Conservation (phyloP, 176 grass and related monocot species). For the Avena atlantica region DNA sequence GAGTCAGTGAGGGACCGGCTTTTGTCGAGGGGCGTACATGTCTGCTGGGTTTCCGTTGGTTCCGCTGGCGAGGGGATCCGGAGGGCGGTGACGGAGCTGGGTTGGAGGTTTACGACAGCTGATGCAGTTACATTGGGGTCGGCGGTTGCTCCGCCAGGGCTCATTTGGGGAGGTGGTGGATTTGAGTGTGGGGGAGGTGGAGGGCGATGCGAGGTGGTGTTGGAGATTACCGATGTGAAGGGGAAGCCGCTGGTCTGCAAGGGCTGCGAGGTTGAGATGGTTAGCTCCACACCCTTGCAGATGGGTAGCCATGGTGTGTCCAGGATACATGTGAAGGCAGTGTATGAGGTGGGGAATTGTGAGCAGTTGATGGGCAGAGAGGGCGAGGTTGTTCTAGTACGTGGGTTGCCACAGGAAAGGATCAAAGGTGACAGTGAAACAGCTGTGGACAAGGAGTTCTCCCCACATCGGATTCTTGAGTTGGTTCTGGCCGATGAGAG, state of each 20-base stretch:
- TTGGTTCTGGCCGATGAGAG: conserved; percentile 52
- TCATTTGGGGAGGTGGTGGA: conserved; percentile 57
- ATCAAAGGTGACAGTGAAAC: conserved; percentile 40
- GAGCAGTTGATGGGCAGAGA: conserved; percentile 44
- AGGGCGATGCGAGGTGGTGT: conserved; percentile 48
- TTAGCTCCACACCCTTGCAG: conserved; percentile 13
- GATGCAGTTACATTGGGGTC: conserved; percentile 62
- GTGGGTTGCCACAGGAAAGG: conserved; percentile 46
- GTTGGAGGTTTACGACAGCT: conserved; percentile 56
- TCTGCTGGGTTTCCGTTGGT: conserved; percentile 58
- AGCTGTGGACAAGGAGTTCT: conserved; percentile 54
- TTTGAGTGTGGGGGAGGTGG: conserved; percentile 28
- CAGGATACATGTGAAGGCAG: conserved; percentile 65
- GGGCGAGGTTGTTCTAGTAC: conserved; percentile 54
- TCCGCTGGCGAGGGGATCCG: conserved; percentile 3
- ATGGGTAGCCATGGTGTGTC: background rate
- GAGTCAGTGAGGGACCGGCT: conserved; percentile 57
- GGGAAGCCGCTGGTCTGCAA: conserved; percentile 66
- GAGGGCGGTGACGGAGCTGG: conserved; percentile 55
- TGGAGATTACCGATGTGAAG: conserved; percentile 64
- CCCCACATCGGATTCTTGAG: conserved; percentile 68
- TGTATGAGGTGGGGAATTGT: conserved; percentile 48
- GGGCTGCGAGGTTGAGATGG: conserved; percentile 57
- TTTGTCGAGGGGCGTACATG: conserved; percentile 45
- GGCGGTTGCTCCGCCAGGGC: conserved; percentile 43